Percentiles rank a stretch among this genome's conserved stretches.
phyloP scores from a whole-genome alignment of 2,329 filamentous ascomycete species.

The Stagonosporopsis rhizophila region DNA sequence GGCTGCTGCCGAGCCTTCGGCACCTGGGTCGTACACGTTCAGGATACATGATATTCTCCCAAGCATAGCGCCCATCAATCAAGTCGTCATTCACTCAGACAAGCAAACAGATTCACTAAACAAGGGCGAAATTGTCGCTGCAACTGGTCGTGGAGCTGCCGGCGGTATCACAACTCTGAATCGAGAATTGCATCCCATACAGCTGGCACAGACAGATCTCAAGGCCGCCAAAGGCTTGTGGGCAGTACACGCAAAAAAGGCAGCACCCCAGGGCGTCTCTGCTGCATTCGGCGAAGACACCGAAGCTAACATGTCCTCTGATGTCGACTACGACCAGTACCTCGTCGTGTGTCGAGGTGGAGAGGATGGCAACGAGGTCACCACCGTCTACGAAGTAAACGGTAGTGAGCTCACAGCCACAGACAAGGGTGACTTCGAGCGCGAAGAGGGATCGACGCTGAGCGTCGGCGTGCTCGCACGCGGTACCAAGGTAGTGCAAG shows the following conservation, averaged over 20 bases:
- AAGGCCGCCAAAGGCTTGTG: slow-evolving; percentile 79
- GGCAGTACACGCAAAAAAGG: slow-evolving; percentile 76
- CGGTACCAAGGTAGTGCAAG: slow-evolving; percentile 83
- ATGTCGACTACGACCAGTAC: slow-evolving; percentile 75
- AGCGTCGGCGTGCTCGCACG: slow-evolving; percentile 85
- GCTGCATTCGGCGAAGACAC: slow-evolving; percentile 54
- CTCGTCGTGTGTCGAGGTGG: slow-evolving; percentile 79
- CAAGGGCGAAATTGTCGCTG: slow-evolving; percentile 61
- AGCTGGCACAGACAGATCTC: slow-evolving; percentile 74
- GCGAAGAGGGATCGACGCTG: slow-evolving; percentile 83
- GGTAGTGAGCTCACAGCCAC: slow-evolving; percentile 76
- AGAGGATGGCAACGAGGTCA: slow-evolving; percentile 73
- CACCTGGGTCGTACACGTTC: slow-evolving; percentile 73
- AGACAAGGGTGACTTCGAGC: slow-evolving; percentile 87
- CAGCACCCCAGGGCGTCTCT: slow-evolving; percentile 65
- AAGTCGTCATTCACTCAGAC: slow-evolving; percentile 69
- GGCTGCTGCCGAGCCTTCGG: slow-evolving; percentile 50
- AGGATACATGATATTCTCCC: slow-evolving; percentile 77
- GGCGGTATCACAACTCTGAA: slow-evolving; percentile 79
- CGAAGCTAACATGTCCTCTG: slow-evolving; percentile 50
- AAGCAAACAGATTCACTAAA: slow-evolving; percentile 32
- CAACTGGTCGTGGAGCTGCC: slow-evolving; percentile 69
- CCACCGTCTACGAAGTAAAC: slow-evolving; percentile 79
- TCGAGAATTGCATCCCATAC: slow-evolving; percentile 75
- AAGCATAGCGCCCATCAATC: slow-evolving; percentile 80